Conservation (phyloP, 306 rosid genomes). For the Vigna reflexopilosa region DNA sequence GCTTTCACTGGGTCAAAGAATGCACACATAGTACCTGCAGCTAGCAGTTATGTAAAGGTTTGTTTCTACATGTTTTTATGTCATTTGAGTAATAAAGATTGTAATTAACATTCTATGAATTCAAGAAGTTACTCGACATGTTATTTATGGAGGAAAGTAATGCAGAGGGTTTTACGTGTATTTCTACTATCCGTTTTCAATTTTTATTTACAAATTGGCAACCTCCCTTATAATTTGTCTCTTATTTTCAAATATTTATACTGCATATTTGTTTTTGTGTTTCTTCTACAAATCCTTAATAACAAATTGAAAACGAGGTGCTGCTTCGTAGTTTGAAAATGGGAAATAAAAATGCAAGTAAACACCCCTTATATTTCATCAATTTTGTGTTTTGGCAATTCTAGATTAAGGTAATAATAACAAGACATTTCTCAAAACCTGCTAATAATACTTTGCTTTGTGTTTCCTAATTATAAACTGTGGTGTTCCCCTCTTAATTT, state of each 20-base stretch:
- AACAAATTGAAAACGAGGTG: background rate
- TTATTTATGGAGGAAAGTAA: conserved; percentile 22
- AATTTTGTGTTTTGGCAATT: conserved; percentile 20
- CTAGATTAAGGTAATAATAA: conserved; percentile 21
- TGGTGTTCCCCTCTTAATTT: conserved; percentile 35
- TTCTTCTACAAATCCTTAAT: no score
- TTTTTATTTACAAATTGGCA: no score
- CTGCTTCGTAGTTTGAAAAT: background rate
- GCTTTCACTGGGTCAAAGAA: conserved; percentile 86
- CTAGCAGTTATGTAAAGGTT: conserved; percentile 89
- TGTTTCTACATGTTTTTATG: conserved; percentile 23
- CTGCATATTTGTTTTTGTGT: background rate
- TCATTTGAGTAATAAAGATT: conserved; percentile 20
- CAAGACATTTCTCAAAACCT: background rate
- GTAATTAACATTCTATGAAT: conserved; percentile 22
- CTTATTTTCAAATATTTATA: background rate
- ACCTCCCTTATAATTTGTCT: no score
- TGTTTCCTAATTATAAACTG: conserved; percentile 37
- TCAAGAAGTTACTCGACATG: background rate
- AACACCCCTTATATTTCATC: conserved; percentile 15
- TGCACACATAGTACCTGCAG: conserved; percentile 73
- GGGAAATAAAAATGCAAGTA: background rate
- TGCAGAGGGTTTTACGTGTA: no score
- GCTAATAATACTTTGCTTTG: background rate
- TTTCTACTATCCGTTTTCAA: no score